Conservation (phyloP, 2,329 filamentous ascomycete species). For the Nigrospora sphaerica region DNA sequence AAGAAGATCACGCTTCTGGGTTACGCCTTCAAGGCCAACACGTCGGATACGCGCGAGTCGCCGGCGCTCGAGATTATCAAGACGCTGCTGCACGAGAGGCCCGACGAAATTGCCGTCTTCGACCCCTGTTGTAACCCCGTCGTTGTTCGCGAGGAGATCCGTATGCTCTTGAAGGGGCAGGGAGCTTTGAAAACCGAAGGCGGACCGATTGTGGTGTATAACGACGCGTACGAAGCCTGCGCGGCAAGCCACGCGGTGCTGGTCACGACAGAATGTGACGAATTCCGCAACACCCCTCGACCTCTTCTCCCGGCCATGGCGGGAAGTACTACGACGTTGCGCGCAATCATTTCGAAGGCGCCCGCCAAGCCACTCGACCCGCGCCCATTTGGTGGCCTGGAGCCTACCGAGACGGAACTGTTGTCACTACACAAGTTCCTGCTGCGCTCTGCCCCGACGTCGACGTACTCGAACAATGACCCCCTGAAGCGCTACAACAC, state of each 20-base stretch:
- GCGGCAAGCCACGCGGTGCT: constrained; percentile 40
- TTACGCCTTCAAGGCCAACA: constrained; percentile 76
- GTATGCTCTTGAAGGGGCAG: constrained; percentile 29
- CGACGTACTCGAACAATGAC: constrained; percentile 22
- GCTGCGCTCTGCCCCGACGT: constrained; percentile 19
- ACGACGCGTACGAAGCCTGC: constrained; percentile 42
- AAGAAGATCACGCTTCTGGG: constrained; percentile 70
- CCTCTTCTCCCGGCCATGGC: constrained; percentile 6
- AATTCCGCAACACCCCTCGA: constrained; percentile 39
- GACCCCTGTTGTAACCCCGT: constrained; percentile 55
- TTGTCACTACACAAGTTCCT: constrained; percentile 40
- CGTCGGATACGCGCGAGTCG: constrained; percentile 66
- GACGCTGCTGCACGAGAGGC: constrained; percentile 56
- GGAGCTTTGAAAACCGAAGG: constrained; percentile 26
- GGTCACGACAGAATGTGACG: constrained; percentile 50
- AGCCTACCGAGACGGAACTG: constrained; percentile 36
- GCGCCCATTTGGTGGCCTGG: constrained; percentile 31
- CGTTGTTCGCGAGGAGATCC: constrained; percentile 43
- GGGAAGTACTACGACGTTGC: constrained; percentile 6
- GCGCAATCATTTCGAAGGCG: constrained; percentile 8
- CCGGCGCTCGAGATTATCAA: constrained; percentile 63
- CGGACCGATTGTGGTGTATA: constrained; percentile 38
- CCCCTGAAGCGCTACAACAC: constrained; percentile 37
- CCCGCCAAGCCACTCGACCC: constrained; percentile 28
- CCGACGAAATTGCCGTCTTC: constrained; percentile 58